A percentile compares a stretch with the other conserved stretches of the same genome.
These are phyloP conservation scores for Puccinia novopanici DNA, from an alignment of 1,284 basidiomycete species.

Conservation along the genomic window DNA sequence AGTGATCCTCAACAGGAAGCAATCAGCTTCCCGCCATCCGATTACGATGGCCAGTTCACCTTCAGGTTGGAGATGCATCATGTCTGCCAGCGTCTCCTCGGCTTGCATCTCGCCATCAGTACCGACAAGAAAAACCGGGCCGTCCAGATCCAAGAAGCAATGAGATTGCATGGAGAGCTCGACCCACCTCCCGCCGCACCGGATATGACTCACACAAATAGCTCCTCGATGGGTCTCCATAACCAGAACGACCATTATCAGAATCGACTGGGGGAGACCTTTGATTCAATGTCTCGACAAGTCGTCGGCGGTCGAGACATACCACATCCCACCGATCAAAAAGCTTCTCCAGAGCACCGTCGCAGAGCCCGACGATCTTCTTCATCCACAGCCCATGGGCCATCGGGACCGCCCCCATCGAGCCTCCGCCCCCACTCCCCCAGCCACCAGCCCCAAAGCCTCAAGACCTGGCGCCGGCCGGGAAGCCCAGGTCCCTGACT, in stretches of 20 bases:
- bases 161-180: conserved; percentile 35
- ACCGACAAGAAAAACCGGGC: conserved; percentile 34
- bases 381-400: conserved; percentile 1
- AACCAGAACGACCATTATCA: too few relatives aligned
- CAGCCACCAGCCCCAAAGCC: background rate
- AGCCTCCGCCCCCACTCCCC: conserved; percentile 37
- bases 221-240: too few relatives aligned
- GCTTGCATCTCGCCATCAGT: conserved; percentile 37
- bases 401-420: conserved; percentile 31
- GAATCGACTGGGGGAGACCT: too few relatives aligned
- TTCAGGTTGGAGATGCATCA: conserved; percentile 38
- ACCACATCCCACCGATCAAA: background rate
- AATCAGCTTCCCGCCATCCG: background rate
- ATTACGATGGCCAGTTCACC: conserved; percentile 29
- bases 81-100: conserved; percentile 19
- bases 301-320: too few relatives aligned
- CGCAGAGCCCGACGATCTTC: background rate
- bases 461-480: background rate
- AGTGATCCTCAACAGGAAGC: background rate
- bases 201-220: too few relatives aligned
- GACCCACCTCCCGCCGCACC: background rate
- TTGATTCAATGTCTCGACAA: too few relatives aligned
- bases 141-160: conserved; percentile 36
- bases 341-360: background rate
- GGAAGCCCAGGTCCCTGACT: background rate